Base-by-base conservation (phyloP, 768 basidiomycete species). In the Termitomyces sp. region DNA sequence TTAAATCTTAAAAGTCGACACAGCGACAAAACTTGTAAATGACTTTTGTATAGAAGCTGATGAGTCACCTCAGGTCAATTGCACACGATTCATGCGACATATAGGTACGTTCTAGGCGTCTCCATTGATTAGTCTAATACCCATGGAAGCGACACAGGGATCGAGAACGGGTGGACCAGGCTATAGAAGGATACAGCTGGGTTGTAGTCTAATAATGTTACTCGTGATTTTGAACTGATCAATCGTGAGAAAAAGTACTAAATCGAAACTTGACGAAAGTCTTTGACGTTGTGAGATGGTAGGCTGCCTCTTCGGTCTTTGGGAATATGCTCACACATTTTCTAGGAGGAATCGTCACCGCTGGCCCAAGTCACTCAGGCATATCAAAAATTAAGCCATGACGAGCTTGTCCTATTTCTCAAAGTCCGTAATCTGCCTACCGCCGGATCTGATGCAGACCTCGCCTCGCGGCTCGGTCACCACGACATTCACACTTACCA, bases 401-500 rank as follows among this genome's bases (percentile, higher is more conserved):
- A 83, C 26, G 87, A 92, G 64, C 81, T 92, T 60, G 70, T 85
- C 40, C 80, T 92, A 56, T 92, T 92, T 69, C 84, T 88, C 71
- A 81, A 82, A 73, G 80, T 85, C 44, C 82, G 90, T 61, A 84
- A 79, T 58, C 75, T 92, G n/a, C 83, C 87, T 51, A 83, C 78
- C 0, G 72, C 79, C 13, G 90, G 90, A 43, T 75, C 80, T 49
- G 76, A 86, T 59, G 49, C 66, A 52, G 88, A 90, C 56, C 83
- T 92, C 32, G 86, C 86, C 45, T 80, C 82, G 9, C 80, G 90
- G 22, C 80, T 93, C 26, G 82, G 87, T 7, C 85, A 89, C 58
- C 81, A 90, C 66, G 91, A 93, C 70, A 71, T 88, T 54, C 83
- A 88, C 63, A 82, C 81, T 26, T 92, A 91, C 67, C 80, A 85